These are phyloP conservation scores for Musa troglodytarum DNA, from an alignment of 176 grass and related monocot species.

Conservation along the genomic window DNA sequence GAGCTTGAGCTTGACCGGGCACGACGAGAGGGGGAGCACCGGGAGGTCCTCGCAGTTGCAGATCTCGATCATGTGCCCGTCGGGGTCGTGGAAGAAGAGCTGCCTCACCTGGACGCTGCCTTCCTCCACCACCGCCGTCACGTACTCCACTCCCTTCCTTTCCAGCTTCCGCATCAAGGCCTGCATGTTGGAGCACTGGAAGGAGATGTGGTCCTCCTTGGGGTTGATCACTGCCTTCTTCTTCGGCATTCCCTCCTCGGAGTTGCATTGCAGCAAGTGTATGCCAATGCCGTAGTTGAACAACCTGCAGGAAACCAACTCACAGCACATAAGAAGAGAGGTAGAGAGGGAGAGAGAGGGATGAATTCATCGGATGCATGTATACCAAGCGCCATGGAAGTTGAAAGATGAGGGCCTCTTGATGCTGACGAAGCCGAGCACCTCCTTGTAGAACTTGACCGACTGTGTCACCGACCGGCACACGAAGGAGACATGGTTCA, in stretches of 20 bases:
- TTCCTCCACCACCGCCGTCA: slow-evolving; percentile 48
- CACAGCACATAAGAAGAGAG: not conserved
- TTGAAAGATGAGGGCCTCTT: slow-evolving; percentile 55
- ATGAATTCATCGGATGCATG: not conserved
- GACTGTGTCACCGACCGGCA: slow-evolving; percentile 63
- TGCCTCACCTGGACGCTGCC: slow-evolving; percentile 58
- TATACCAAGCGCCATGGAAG: slow-evolving; percentile 77
- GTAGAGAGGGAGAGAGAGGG: not conserved
- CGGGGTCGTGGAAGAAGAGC: slow-evolving; percentile 95
- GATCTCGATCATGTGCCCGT: slow-evolving; percentile 87
- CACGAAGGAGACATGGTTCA: slow-evolving; percentile 79
- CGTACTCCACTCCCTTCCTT: slow-evolving; percentile 39
- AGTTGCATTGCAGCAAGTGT: slow-evolving; percentile 59
- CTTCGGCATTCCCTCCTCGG: slow-evolving; percentile 35
- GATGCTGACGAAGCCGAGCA: slow-evolving; percentile 70
- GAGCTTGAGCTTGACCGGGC: not conserved
- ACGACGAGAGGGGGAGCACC: slow-evolving; percentile 15
- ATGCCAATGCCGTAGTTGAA: slow-evolving; percentile 83
- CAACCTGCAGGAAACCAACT: slow-evolving; percentile 21
- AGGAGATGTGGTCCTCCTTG: slow-evolving; percentile 91
- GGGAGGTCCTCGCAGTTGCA: slow-evolving; percentile 74
- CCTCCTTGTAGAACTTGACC: slow-evolving; percentile 57
- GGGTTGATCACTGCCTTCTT: slow-evolving; percentile 62
- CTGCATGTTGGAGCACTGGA: slow-evolving; percentile 34
- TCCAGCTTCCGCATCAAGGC: slow-evolving; percentile 43